A percentile compares a stretch with the other conserved stretches of the same genome.
Conservation (phyloP, 805 yeast genomes). For the Saccharomycopsis oosterbeekiorum region DNA sequence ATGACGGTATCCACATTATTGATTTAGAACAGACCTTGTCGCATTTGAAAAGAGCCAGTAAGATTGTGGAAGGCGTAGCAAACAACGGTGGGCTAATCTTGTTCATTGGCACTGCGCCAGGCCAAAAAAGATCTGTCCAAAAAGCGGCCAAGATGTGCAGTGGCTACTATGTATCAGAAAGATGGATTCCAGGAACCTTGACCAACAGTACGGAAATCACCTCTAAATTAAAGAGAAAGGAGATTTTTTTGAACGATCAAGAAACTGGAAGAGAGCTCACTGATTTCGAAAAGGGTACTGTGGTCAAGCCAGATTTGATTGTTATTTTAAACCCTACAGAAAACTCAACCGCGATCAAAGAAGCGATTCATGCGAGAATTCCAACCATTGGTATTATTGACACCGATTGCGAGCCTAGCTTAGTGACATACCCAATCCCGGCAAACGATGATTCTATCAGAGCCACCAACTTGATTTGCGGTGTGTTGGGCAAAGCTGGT, state of each 20-base stretch:
- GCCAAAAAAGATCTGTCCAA: conserved; percentile 64
- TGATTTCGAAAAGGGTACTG: conserved; percentile 37
- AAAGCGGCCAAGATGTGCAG: conserved; percentile 68
- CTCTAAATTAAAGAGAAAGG: conserved; percentile 51
- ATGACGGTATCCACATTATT: conserved; percentile 84
- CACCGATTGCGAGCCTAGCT: conserved; percentile 84
- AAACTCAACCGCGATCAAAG: conserved; percentile 68
- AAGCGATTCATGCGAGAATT: conserved; percentile 70
- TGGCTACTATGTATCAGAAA: conserved; percentile 71
- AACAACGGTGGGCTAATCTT: conserved; percentile 77
- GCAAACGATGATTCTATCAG: conserved; percentile 90
- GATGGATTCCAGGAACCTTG: conserved; percentile 94
- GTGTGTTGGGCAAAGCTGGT: conserved; percentile 80
- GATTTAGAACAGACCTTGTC: conserved; percentile 78
- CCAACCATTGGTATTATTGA: conserved; percentile 94
- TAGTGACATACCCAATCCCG: conserved; percentile 90
- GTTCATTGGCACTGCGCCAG: conserved; percentile 75
- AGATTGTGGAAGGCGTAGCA: conserved; percentile 74
- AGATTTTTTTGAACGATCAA: conserved; percentile 64
- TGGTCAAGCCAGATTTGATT: conserved; percentile 82
- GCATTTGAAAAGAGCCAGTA: conserved; percentile 70
- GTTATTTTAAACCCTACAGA: conserved; percentile 83
- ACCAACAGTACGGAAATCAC: conserved; percentile 71
- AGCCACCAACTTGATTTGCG: conserved; percentile 67
- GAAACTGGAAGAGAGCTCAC: conserved; percentile 53